Evolutionary conservation across 1,139 yeast species (phyloP).

Genomic region (Suhomyces choctaworum): DNA sequence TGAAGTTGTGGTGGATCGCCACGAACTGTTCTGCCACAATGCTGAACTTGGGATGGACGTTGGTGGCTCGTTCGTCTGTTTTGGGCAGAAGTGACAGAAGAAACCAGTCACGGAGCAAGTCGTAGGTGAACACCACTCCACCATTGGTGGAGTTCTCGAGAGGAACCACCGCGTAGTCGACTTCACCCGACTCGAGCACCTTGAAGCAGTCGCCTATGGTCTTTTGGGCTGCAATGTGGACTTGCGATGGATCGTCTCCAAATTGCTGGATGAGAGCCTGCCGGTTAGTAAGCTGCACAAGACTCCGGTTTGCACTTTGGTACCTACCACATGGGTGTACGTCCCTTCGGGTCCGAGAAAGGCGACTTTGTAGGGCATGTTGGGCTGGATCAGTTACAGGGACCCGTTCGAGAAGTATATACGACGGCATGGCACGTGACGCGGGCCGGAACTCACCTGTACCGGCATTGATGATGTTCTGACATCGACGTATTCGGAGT

Average conservation of each 20-base stretch:
- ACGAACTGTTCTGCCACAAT: constrained; percentile 82
- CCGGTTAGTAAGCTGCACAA: constrained; percentile 11
- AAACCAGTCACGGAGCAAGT: constrained; percentile 70
- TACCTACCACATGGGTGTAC: constrained; percentile 79
- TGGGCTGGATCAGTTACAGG: not conserved
- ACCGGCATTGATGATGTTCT: not conserved
- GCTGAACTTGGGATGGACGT: constrained; percentile 29
- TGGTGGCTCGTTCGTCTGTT: not conserved
- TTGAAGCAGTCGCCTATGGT: constrained; percentile 68
- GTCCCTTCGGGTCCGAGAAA: constrained; percentile 90
- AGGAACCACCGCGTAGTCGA: constrained; percentile 82
- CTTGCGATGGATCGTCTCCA: constrained; percentile 28
- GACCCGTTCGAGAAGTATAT: too few relatives aligned
- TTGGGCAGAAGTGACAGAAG: constrained; percentile 14
- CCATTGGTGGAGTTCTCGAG: constrained; percentile 95
- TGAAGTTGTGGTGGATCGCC: constrained; percentile 74
- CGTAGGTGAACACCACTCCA: constrained; percentile 83
- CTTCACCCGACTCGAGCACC: constrained; percentile 43
- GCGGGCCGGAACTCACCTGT: not conserved
- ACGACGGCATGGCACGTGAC: not conserved
- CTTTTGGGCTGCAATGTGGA: constrained; percentile 45
- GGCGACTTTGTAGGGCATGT: constrained; percentile 46
- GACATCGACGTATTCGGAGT: too few relatives aligned
- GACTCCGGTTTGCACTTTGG: not conserved
- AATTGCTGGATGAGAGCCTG: constrained; percentile 81